phyloP scores from a whole-genome alignment of 495 filamentous ascomycete species.

The Aspergillus nanangensis region DNA sequence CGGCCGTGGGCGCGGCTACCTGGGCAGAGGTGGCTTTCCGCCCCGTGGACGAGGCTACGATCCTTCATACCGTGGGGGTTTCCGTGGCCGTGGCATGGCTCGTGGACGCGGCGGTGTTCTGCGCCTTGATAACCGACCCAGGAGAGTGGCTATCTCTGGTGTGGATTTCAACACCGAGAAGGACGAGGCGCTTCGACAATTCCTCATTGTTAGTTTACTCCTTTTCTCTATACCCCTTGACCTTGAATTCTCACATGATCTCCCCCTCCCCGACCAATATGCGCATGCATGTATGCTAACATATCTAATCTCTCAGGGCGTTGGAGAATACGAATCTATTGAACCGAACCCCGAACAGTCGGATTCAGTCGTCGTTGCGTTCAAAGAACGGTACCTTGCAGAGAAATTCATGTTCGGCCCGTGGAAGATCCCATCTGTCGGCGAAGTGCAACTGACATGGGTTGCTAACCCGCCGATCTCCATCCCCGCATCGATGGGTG shows the following conservation, averaged over 20 bases:
- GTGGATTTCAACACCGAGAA: constrained; percentile 63
- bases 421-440: constrained; percentile 67
- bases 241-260: no score
- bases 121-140: constrained; percentile 84
- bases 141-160: constrained; percentile 67
- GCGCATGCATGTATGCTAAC: no score
- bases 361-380: constrained; percentile 63
- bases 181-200: constrained; percentile 81
- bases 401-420: constrained; percentile 75
- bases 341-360: constrained; percentile 55
- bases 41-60: constrained; percentile 43
- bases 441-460: constrained; percentile 76
- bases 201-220: constrained; percentile 68
- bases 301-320: constrained; percentile 48
- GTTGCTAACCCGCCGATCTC: constrained; percentile 43
- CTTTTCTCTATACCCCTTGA: not conserved
- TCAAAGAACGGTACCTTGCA: constrained; percentile 85
- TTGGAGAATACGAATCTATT: constrained; percentile 79
- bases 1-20: constrained; percentile 37
- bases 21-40: constrained; percentile 31
- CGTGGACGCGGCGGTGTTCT: constrained; percentile 59
- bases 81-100: constrained; percentile 50
- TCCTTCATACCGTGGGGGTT: constrained; percentile 43
- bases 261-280: no score
- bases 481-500: not conserved